Evolutionary conservation across 2,329 filamentous ascomycete genomes (phyloP), one percentile per base, ranked within the genome.

Genomic region (Leptographium procerum): DNA sequence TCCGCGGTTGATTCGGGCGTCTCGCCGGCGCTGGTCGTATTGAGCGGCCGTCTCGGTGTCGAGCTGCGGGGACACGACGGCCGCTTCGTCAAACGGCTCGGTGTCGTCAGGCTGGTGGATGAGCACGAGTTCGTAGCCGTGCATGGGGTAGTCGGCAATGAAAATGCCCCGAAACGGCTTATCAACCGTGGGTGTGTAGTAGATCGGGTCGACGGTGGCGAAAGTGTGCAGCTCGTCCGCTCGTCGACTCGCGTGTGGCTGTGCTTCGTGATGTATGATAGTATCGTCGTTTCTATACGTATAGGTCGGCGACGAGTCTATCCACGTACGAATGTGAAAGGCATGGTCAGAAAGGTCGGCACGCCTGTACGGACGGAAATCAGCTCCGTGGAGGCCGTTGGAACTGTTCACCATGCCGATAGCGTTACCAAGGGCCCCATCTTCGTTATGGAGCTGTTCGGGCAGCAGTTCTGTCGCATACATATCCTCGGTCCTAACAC

Each of bases 161-260:
- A 89, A 97, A 33, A 99, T 89, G 0, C 92, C 92, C 62, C 90
- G 84, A 76, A 86, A 96, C 0, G 91, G 91, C 68, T 91, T 92
- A 57, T 85, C 78, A 11, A 74, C 69, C 0, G 91, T 95, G 0
- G 92, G 90, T 0, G 84, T 94, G 68, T 95, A 96, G n/a, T 87
- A 71, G 3, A 73, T 74, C 3, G 84, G 81, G 50, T 90, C 84
- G 1, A 97, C 75, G 0, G 91, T 95, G 9, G 82, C 75, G 62
- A 81, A 86, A 0, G 87, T 89, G 65, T 83, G 71, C 47, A 84
- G 65, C 58, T 79, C 75, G 64, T 83, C 79, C 16, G 56, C 48
- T 2, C 29, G 14, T 0, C 19, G 24, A 14, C 7, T 1, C n/a
- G 19, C 11, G 9, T 14, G 36, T 14, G 5, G 34, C 22, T 14